Percentiles rank a stretch among this genome's conserved stretches.
These are phyloP conservation scores for Aspergillus sp. DNA, from an alignment of 2,329 filamentous ascomycete genomes.

Conservation along the genomic window DNA sequence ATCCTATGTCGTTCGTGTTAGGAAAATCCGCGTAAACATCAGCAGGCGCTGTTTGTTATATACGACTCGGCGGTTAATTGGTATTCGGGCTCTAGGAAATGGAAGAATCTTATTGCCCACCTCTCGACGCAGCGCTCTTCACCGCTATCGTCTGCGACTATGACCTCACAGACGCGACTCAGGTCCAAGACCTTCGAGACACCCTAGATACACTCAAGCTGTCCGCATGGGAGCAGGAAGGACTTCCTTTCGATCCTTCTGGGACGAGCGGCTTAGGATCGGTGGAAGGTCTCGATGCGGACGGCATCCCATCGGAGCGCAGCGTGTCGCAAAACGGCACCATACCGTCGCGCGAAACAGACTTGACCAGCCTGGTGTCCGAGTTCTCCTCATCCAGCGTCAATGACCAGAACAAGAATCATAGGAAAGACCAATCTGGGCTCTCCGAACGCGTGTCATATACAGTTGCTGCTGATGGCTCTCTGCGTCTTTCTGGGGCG, in stretches of 20 bases:
- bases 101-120: slow-evolving; percentile 70
- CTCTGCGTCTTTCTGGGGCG: slow-evolving; percentile 28
- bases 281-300: slow-evolving; percentile 19
- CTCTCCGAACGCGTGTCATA: slow-evolving; percentile 23
- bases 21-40: background rate
- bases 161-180: slow-evolving; percentile 56
- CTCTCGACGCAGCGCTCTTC: slow-evolving; percentile 75
- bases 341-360: slow-evolving; percentile 48
- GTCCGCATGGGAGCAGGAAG: slow-evolving; percentile 68
- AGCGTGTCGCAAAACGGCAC: slow-evolving; percentile 32
- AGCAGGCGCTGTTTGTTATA: background rate
- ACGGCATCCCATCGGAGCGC: slow-evolving; percentile 25
- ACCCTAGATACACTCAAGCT: slow-evolving; percentile 66
- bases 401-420: slow-evolving; percentile 16
- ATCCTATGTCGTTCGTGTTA: background rate
- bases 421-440: slow-evolving; percentile 16
- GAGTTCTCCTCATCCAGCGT: slow-evolving; percentile 42
- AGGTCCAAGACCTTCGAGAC: slow-evolving; percentile 56
- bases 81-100: slow-evolving; percentile 30
- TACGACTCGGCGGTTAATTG: background rate
- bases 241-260: slow-evolving; percentile 70
- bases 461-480: slow-evolving; percentile 29
- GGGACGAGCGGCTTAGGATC: slow-evolving; percentile 58
- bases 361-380: slow-evolving; percentile 51
- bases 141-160: slow-evolving; percentile 74